Evolutionary conservation across 495 filamentous ascomycete species (phyloP), one percentile per base, ranked within the genome.

Genomic region (Hypoxylon trugodes): DNA sequence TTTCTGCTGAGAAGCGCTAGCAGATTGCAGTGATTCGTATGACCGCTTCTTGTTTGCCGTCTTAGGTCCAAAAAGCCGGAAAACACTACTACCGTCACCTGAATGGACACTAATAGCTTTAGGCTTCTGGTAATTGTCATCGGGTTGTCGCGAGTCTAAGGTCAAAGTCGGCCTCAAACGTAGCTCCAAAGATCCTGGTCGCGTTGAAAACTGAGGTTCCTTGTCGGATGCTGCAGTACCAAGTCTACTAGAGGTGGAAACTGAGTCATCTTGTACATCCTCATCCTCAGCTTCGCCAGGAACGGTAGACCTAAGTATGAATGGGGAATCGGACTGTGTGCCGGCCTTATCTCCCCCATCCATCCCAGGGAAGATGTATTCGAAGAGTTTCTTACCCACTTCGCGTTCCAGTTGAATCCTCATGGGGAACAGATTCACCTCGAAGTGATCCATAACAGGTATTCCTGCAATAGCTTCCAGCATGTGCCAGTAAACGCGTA

Each of bases 401-500:
- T 98, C 94, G 16, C 86, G 87, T 76, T 99, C 95, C 19, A 99
- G 81, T 72, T 99, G 96, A 24, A 99, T 86, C 71, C 91, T 96
- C 66, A 99, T 84, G 1, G 95, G 95, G 72, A 95, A 93, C 7
- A 98, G 77, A 59, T 93, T 90, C 46, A 99, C 90, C 73, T 99
- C 95, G 64, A 99, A 99, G 69, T 96, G 90, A 63, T 98, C 93
- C 81, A 98, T 88, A 40, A 99, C 93, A 1, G 95, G 93, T 66
- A 99, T 98, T 28, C 95, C 95, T 36, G 94, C 95, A 70, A 99
- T 97, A 30, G 94, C 95, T 72, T 99, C 95, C 5, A 98, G 82
- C 91, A 96, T 97, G 70, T 96, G 88, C 92, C 95, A 99, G 65
- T 92, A 92, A 26, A 99, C 89, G 28, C 89, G 86, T 38, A 98